Evolutionary conservation across 805 yeast genomes (phyloP).

Genomic region (Saturnispora silvae): DNA sequence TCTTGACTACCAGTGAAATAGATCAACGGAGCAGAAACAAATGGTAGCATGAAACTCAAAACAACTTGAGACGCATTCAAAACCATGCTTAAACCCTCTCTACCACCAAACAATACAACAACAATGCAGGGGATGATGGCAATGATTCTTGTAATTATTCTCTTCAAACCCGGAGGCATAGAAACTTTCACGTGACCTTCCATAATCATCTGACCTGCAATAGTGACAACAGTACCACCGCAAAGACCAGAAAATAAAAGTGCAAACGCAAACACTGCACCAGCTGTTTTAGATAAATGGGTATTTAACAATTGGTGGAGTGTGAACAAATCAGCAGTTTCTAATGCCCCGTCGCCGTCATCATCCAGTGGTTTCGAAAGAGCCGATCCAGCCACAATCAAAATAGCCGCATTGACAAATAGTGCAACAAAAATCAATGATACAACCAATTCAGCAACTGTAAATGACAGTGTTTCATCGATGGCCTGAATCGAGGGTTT

Average conservation of each 20-base stretch:
- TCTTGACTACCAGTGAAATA: conserved; percentile 62
- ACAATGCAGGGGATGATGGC: conserved; percentile 80
- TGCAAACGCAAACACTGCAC: conserved; percentile 80
- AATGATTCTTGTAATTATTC: conserved; percentile 69
- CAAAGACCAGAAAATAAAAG: conserved; percentile 86
- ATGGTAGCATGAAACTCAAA: conserved; percentile 68
- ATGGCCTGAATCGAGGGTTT: conserved; percentile 76
- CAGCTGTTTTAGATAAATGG: conserved; percentile 78
- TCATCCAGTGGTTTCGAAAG: conserved; percentile 33
- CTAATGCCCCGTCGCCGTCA: conserved; percentile 48
- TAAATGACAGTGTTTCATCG: conserved; percentile 64
- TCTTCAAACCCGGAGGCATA: conserved; percentile 70
- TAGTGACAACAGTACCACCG: conserved; percentile 89
- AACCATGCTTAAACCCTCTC: conserved; percentile 68
- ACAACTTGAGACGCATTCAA: conserved; percentile 79
- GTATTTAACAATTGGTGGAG: conserved; percentile 60
- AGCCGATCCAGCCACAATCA: conserved; percentile 88
- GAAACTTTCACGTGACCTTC: conserved; percentile 82
- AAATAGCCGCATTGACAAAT: conserved; percentile 84
- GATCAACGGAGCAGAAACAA: conserved; percentile 81
- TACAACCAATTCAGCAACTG: conserved; percentile 73
- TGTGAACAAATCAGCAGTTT: conserved; percentile 72
- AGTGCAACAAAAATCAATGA: conserved; percentile 80
- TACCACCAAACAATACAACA: conserved; percentile 63
- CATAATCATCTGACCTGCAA: conserved; percentile 89